phyloP scores from a whole-genome alignment of 352 stramenopile genomes.

The Phytopythium oedochilum region DNA sequence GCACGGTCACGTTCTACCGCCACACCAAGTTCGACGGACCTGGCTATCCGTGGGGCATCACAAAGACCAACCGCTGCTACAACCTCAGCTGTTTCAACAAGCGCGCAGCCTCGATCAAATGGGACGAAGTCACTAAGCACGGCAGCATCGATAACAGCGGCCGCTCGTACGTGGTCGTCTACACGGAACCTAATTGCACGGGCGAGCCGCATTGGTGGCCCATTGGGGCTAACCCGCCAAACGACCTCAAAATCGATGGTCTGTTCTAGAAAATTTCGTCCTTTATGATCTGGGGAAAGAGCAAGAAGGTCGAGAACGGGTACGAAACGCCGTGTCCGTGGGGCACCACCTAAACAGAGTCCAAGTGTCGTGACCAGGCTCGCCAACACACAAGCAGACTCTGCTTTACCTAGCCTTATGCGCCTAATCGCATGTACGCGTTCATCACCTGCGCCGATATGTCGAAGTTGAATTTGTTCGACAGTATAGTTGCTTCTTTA shows the following conservation, averaged over 20 bases:
- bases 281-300: constrained; percentile 23
- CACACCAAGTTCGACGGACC: constrained; percentile 1
- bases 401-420: too few relatives aligned
- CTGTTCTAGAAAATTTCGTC: constrained; percentile 23
- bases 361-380: too few relatives aligned
- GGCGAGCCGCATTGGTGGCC: constrained; percentile 3
- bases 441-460: too few relatives aligned
- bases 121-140: constrained; percentile 1
- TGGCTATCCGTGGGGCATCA: constrained; percentile 6
- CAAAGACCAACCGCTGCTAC: constrained; percentile 10
- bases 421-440: too few relatives aligned
- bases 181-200: constrained; percentile 12
- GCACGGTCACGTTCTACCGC: constrained; percentile 15
- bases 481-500: too few relatives aligned
- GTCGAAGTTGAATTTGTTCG: too few relatives aligned
- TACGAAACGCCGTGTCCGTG: constrained; percentile 12
- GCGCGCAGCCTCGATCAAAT: constrained; percentile 8
- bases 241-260: constrained; percentile 11
- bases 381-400: too few relatives aligned
- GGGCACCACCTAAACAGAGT: constrained; percentile 10
- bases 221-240: constrained; percentile 5
- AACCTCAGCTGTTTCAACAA: constrained; percentile 24
- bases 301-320: constrained; percentile 9
- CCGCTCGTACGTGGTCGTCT: constrained; percentile 17
- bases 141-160: constrained; percentile 1